These are phyloP conservation scores for Dothidotthia symphoricarpi DNA, from an alignment of 2,329 filamentous ascomycete genomes.

Conservation along the genomic window DNA sequence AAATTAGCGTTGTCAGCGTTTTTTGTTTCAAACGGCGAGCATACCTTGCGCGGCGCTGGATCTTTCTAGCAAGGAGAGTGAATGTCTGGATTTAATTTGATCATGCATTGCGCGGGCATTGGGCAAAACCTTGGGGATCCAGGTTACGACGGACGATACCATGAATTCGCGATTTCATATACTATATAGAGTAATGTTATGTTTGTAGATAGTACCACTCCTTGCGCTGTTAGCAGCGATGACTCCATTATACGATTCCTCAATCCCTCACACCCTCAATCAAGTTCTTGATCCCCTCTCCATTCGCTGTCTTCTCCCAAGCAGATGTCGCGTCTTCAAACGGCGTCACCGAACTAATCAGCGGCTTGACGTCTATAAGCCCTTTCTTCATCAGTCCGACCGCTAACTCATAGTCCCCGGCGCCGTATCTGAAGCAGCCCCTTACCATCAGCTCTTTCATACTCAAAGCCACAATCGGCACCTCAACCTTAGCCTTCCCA, in stretches of 20 bases:
- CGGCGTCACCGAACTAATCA: constrained; percentile 30
- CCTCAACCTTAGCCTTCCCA: constrained; percentile 85
- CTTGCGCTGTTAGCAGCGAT: too few relatives aligned
- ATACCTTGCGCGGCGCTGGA: too few relatives aligned
- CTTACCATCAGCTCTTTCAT: constrained; percentile 69
- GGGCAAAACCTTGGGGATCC: too few relatives aligned
- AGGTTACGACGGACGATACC: too few relatives aligned
- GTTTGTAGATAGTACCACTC: too few relatives aligned
- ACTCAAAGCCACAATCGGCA: constrained; percentile 89
- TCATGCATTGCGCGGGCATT: too few relatives aligned
- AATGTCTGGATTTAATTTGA: too few relatives aligned
- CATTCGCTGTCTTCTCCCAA: constrained; percentile 33
- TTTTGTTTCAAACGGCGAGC: too few relatives aligned
- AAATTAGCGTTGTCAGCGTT: neutral
- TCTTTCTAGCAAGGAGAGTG: too few relatives aligned
- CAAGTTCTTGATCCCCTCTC: constrained; percentile 38
- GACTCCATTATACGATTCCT: neutral
- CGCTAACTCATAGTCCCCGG: constrained; percentile 36
- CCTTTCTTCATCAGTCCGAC: constrained; percentile 23
- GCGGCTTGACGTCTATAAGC: constrained; percentile 22
- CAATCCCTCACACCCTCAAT: constrained; percentile 29
- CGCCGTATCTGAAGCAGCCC: constrained; percentile 34
- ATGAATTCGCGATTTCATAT: too few relatives aligned
- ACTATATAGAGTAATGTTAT: too few relatives aligned
- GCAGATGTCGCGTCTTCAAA: constrained; percentile 33